These are phyloP conservation scores for Dactylellina drechsleri DNA, from an alignment of 2,329 filamentous ascomycete genomes.

Conservation along the genomic window DNA sequence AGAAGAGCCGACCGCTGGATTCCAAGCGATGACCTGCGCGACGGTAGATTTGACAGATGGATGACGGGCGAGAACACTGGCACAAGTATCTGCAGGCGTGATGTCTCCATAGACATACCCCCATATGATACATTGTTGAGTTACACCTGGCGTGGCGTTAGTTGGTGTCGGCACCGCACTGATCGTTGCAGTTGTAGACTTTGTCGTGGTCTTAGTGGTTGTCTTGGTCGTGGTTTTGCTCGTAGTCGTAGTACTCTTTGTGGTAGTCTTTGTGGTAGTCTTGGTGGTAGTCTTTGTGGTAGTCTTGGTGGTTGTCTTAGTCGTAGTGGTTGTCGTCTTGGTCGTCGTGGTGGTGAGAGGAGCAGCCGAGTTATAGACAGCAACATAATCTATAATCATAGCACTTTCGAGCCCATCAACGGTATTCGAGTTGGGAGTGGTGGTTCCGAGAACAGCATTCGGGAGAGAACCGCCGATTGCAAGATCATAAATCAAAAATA, in stretches of 20 bases:
- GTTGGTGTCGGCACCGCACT: not conserved
- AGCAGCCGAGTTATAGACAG: constrained; percentile 59
- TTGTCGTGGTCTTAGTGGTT: constrained; percentile 8
- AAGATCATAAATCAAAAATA: constrained; percentile 63
- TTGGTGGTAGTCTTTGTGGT: constrained; percentile 1
- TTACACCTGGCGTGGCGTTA: too few relatives aligned
- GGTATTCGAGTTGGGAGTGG: constrained; percentile 61
- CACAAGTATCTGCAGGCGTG: constrained; percentile 6
- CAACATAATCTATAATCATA: constrained; percentile 63
- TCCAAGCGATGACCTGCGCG: constrained; percentile 21
- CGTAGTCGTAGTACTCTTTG: constrained; percentile 1
- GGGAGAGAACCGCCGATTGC: constrained; percentile 63
- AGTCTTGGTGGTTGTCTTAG: constrained; percentile 6
- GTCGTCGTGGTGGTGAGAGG: constrained; percentile 3
- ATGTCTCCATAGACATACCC: constrained; percentile 7
- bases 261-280: constrained; percentile 8
- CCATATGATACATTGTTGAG: too few relatives aligned
- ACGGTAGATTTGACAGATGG: constrained; percentile 1
- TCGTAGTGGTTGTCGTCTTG: constrained; percentile 11
- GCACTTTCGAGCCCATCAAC: constrained; percentile 59
- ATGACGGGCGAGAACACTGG: not conserved
- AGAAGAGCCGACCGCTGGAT: constrained; percentile 7
- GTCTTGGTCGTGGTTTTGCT: constrained; percentile 2
- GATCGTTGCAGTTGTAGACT: not conserved
- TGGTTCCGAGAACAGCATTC: constrained; percentile 59